Conservation (phyloP, 495 filamentous ascomycete species). For the Aspergillus indologenus region DNA sequence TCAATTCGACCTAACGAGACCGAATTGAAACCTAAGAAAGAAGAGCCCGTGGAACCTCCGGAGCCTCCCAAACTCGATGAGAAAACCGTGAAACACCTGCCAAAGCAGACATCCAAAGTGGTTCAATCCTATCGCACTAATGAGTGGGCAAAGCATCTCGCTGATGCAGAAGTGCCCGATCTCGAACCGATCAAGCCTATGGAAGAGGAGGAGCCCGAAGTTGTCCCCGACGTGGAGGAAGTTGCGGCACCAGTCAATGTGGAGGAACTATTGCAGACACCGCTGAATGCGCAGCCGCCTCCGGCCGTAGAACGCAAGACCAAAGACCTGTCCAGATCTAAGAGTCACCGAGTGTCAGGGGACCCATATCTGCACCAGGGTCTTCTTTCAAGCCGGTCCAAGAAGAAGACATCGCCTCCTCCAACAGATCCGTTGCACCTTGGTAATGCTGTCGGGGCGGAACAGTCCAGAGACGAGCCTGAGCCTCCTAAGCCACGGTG, state of each 20-base stretch:
- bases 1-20: background rate
- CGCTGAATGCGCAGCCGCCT: constrained; percentile 46
- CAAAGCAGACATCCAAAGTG: constrained; percentile 58
- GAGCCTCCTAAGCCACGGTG: constrained; percentile 24
- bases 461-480: constrained; percentile 16
- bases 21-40: constrained; percentile 17
- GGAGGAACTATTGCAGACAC: constrained; percentile 66
- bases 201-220: constrained; percentile 30
- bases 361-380: constrained; percentile 8
- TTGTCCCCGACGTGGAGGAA: constrained; percentile 40
- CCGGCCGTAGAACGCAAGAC: constrained; percentile 32
- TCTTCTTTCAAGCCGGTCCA: constrained; percentile 8
- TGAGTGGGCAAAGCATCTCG: constrained; percentile 93
- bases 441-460: constrained; percentile 1
- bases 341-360: constrained; percentile 16
- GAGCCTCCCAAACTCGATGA: constrained; percentile 31
- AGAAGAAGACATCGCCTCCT: constrained; percentile 14
- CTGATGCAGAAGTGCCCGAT: constrained; percentile 73
- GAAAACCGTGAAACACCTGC: constrained; percentile 37
- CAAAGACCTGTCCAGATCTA: constrained; percentile 16
- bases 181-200: constrained; percentile 54
- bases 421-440: constrained; percentile 10
- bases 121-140: constrained; percentile 85
- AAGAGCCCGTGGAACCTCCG: background rate
- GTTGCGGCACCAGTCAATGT: constrained; percentile 60